These are phyloP conservation scores for Hura crepitans DNA, from an alignment of 441 rosid species.

Conservation along the genomic window DNA sequence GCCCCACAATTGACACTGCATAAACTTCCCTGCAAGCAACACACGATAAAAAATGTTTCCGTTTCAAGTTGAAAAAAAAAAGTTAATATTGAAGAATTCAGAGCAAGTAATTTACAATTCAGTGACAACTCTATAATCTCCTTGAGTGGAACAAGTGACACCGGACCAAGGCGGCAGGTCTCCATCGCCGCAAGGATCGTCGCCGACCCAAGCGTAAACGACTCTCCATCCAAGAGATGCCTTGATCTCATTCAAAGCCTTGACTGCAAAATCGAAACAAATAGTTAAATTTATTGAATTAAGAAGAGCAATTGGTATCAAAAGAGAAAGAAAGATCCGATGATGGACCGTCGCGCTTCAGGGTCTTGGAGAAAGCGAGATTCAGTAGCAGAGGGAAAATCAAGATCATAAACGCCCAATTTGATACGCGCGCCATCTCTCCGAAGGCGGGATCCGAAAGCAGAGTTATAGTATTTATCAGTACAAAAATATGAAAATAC, in stretches of 20 bases:
- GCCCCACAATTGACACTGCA: conserved; percentile 76
- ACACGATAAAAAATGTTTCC: background rate
- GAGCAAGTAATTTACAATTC: conserved; percentile 44
- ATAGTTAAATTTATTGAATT: background rate
- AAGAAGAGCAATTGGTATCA: background rate
- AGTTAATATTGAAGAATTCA: background rate
- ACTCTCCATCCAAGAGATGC: conserved; percentile 76
- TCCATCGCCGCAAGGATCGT: conserved; percentile 76
- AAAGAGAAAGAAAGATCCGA: background rate
- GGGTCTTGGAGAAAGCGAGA: conserved; percentile 53
- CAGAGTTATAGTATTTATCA: too few species aligned
- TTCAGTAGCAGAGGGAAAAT: conserved; percentile 32
- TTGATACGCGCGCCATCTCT: conserved; percentile 30
- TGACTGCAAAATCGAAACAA: conserved; percentile 35
- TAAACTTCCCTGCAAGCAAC: conserved; percentile 59
- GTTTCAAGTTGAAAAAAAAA: background rate
- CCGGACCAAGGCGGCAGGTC: conserved; percentile 78
- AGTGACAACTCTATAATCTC: conserved; percentile 64
- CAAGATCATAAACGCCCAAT: conserved; percentile 28
- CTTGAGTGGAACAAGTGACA: conserved; percentile 61
- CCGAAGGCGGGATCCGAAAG: background rate
- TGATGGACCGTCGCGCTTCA: conserved; percentile 62
- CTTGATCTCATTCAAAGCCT: conserved; percentile 79
- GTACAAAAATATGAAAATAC: too few species aligned
- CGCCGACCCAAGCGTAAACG: conserved; percentile 81